Evolutionary conservation across 2,329 filamentous ascomycete species (phyloP), one percentile per base, ranked within the genome.

Genomic region (Pseudogymnoascus sp.): DNA sequence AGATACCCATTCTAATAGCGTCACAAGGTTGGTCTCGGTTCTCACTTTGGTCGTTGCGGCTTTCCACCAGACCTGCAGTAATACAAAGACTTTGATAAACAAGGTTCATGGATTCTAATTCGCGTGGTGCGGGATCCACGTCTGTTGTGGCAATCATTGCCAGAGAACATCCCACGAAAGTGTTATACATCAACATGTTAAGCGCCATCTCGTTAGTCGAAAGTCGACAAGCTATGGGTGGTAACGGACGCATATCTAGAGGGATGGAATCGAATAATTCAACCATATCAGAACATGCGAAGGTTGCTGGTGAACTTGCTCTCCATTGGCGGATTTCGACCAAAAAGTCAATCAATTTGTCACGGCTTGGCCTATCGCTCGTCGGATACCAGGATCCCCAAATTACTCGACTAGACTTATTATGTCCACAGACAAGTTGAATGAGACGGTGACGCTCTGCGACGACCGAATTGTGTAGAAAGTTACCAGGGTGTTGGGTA

Each of bases 11-110:
- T 35, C 59, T 63, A 24, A 67, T 42, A 16, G 66, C 50, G 53
- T 69, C 68, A 44, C 67, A 67, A 1, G 67, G 65, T 56, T 67
- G 68, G 47, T 68, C 44, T 67, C 19, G 64, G 19, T 24, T 44
- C 40, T 44, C 40, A 44, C 40, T 44, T 44, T 44, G 40, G 40
- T 24, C 11, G 40, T 44, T 44, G 19, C 40, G 19, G 14, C 40
- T 24, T 24, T 44, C 40, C 40, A 44, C 19, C 11, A 44, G 40
- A 44, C 40, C 40, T 24, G 11, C 40, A 44, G 19, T 14, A 24
- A 44, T 44, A 24, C 40, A 44, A 24, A 44, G 40, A 14, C 40
- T 44, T 44, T 44, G 40, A 24, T 44, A 44, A 44, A 44, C 40
- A 44, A 44, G 40, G 19, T 24, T 24, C 19, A 44, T 44, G 40